Evolutionary conservation across 2,329 filamentous ascomycete genomes (phyloP).

Genomic region (Nothomitra cinnamomea): DNA sequence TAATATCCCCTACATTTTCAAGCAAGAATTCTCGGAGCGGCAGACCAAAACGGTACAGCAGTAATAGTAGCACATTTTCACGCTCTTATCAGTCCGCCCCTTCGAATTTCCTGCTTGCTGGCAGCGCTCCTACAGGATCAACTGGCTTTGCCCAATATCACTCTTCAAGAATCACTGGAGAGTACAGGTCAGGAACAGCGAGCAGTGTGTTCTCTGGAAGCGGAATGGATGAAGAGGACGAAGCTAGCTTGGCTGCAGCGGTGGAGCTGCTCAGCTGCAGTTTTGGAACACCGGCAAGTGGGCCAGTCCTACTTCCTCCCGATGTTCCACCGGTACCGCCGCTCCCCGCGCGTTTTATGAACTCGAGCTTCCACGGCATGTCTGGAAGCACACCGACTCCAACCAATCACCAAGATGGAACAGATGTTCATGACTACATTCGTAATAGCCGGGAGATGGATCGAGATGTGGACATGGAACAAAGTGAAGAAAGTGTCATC

Average conservation of each 20-base stretch:
- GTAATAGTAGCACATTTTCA: constrained; percentile 42
- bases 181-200: constrained; percentile 52
- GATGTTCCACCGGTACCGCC: constrained; percentile 80
- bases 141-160: constrained; percentile 23
- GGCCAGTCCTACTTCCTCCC: constrained; percentile 42
- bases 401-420: constrained; percentile 20
- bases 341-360: constrained; percentile 64
- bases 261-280: constrained; percentile 84
- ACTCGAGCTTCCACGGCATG: constrained; percentile 36
- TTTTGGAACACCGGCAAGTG: constrained; percentile 61
- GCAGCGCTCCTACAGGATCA: constrained; percentile 31
- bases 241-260: constrained; percentile 74
- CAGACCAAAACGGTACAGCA: constrained; percentile 15
- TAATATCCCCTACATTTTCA: constrained; percentile 29
- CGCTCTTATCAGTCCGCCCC: constrained; percentile 65
- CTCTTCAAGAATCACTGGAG: constrained; percentile 45
- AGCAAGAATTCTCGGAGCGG: constrained; percentile 14
- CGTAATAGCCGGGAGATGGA: not conserved
- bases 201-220: constrained; percentile 34
- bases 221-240: constrained; percentile 58
- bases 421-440: constrained; percentile 5
- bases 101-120: constrained; percentile 37
- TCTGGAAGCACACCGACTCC: constrained; percentile 29
- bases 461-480: constrained; percentile 24
- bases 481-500: constrained; percentile 35